These are phyloP conservation scores for Apocynum venetum DNA, from an alignment of 257 asterid genomes.

Conservation along the genomic window DNA sequence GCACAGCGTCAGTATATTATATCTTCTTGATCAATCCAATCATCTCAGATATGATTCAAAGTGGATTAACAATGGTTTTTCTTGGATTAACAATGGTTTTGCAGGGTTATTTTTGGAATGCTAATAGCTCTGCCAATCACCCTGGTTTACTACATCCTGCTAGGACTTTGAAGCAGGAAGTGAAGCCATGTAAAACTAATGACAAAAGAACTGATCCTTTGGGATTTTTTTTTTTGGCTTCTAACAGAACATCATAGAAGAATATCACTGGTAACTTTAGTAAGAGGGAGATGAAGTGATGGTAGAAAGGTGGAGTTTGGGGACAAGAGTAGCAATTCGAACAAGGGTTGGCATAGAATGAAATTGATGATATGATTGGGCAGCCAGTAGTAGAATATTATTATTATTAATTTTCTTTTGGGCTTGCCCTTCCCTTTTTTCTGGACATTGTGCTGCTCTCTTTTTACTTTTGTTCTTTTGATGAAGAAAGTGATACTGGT, in stretches of 20 bases:
- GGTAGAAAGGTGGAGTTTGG: conserved; percentile 1
- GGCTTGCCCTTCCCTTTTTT: conserved; percentile 15
- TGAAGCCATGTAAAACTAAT: conserved; percentile 16
- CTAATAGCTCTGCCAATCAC: conserved; percentile 86
- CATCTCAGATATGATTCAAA: too few relatives aligned
- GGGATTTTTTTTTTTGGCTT: conserved; percentile 43
- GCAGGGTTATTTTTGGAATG: conserved; percentile 98
- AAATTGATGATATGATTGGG: conserved; percentile 4
- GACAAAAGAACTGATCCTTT: conserved; percentile 30
- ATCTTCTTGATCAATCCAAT: too few relatives aligned
- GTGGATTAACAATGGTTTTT: too few relatives aligned
- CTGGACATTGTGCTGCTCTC: conserved; percentile 17
- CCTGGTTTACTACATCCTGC: conserved; percentile 67
- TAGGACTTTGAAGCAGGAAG: conserved; percentile 58
- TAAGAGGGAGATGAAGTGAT: conserved; percentile 10
- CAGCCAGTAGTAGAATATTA: conserved; percentile 14
- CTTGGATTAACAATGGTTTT: neutral
- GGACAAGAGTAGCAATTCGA: neutral
- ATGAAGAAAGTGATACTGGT: conserved; percentile 35
- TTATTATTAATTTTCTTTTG: neutral
- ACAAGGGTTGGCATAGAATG: conserved; percentile 4
- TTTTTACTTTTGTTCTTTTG: conserved; percentile 31
- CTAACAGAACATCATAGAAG: conserved; percentile 32
- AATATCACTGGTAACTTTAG: conserved; percentile 17
- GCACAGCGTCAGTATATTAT: conserved; percentile 40